Conservation (phyloP, 305 asterid species). For the Fraxinus xanthoxyloides region DNA sequence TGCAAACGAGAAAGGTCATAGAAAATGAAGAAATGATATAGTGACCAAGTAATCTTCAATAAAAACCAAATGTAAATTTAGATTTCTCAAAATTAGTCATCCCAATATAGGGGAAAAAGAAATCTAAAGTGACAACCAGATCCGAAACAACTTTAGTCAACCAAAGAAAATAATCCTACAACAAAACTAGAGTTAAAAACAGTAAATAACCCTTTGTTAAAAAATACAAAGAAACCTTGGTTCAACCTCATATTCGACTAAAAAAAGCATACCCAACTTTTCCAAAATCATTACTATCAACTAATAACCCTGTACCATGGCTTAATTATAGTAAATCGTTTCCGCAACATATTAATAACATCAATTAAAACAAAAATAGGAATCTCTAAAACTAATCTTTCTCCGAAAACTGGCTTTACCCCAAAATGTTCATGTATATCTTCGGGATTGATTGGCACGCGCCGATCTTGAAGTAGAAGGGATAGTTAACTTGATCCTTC, state of each 20-base stretch:
- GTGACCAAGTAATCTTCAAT: background rate
- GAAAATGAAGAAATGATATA: background rate
- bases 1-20: background rate
- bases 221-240: background rate
- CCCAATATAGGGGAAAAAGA: background rate
- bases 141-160: background rate
- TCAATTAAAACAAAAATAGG: background rate
- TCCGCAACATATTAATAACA: background rate
- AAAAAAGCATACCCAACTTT: background rate
- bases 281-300: background rate
- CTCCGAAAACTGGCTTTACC: slow-evolving; percentile 35
- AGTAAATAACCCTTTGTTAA: background rate
- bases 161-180: background rate
- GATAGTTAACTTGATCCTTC: too few relatives aligned
- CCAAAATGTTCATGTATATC: slow-evolving; percentile 88
- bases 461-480: too few relatives aligned
- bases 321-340: background rate
- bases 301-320: background rate
- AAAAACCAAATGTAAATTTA: background rate
- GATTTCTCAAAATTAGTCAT: background rate
- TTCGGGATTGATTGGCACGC: slow-evolving; percentile 53
- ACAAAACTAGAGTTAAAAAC: background rate
- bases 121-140: background rate
- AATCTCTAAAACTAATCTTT: background rate
- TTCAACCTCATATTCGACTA: background rate